Conservation (phyloP, 2,329 filamentous ascomycete genomes). For the Xylaria digitata region DNA sequence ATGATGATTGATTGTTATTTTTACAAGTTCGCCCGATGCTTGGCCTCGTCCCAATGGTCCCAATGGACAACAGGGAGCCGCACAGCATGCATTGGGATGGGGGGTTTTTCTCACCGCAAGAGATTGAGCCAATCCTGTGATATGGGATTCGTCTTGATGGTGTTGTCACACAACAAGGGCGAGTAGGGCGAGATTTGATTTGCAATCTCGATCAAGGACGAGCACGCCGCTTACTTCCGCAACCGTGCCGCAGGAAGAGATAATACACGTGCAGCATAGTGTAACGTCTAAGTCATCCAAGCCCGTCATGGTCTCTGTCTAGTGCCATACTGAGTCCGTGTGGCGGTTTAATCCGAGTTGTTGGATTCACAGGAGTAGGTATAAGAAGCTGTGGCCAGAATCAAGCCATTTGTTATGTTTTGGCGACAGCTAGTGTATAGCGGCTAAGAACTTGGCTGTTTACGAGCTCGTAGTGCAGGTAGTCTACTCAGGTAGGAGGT, state of each 20-base stretch:
- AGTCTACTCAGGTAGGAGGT: not conserved
- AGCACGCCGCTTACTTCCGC: not conserved
- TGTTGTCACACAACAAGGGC: slow-evolving; percentile 19
- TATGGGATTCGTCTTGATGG: slow-evolving; percentile 11
- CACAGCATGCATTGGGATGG: slow-evolving; percentile 24
- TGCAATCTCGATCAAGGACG: slow-evolving; percentile 14
- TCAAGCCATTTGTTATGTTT: slow-evolving; percentile 26
- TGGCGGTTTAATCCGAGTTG: slow-evolving; percentile 1
- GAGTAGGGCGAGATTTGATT: not conserved
- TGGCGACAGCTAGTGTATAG: slow-evolving; percentile 4
- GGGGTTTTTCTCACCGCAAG: slow-evolving; percentile 30
- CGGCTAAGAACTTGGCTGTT: slow-evolving; percentile 1
- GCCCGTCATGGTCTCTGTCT: too few relatives aligned
- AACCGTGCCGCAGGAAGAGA: slow-evolving; percentile 1
- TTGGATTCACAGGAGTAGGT: too few relatives aligned
- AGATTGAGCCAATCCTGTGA: slow-evolving; percentile 22
- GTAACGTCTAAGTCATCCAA: too few relatives aligned
- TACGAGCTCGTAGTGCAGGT: too few relatives aligned
- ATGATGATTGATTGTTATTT: slow-evolving; percentile 9
- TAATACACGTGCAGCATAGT: not conserved
- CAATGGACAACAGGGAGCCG: slow-evolving; percentile 29
- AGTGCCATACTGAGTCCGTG: not conserved
- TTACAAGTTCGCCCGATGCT: slow-evolving; percentile 14
- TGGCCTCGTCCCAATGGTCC: slow-evolving; percentile 22
- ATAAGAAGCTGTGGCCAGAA: slow-evolving; percentile 12